Evolutionary conservation across 2,329 filamentous ascomycete species (phyloP), one percentile per base, ranked within the genome.

Genomic region (Ophiocordyceps camponoti-rufipedis): DNA sequence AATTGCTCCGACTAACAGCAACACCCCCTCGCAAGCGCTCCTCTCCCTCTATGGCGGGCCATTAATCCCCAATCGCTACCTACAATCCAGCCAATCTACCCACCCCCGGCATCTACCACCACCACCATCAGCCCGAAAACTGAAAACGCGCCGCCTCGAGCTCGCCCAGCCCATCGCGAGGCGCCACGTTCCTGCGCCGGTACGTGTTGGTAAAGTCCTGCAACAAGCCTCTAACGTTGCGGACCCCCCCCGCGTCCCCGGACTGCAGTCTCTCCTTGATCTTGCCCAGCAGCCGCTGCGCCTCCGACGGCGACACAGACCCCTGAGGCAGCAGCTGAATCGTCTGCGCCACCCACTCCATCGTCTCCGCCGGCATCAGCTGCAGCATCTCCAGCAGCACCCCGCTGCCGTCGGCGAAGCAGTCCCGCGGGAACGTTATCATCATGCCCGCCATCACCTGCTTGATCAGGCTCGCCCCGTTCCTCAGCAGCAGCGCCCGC

Each of bases 131-230:
- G 44, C 63, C 63, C n/a, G 58, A 59, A 46, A 94, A 96, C 54
- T 85, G 82, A 67, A 96, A 96, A 51, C 84, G 78, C 19, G 82
- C 78, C 23, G 87, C 86, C 64, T 94, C 87, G 47, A 96, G 67
- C 57, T 86, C 75, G 4, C 89, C 89, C 40, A 96, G 68, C 1
- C 89, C 89, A 58, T 96, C 89, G 49, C 89, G 71, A 7, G 91
- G 91, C n/a, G 91, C 89, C 42, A 98, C 85, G 57, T 98, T 95
- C 50, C 93, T 75, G 57, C 93, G 74, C 44, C 93, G 78, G 62
- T 98, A 98, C 29, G 80, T 85, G 59, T 89, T 94, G 23, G 91
- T 96, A 59, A 98, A 98, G 63, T 98, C 93, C 65, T 96, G 91
- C 47, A 98, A 71, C 32, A 94, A 70, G 28, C 76, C 80, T 35